Base-by-base conservation (phyloP, 257 asterid genomes). In the Linaria vulgaris region DNA sequence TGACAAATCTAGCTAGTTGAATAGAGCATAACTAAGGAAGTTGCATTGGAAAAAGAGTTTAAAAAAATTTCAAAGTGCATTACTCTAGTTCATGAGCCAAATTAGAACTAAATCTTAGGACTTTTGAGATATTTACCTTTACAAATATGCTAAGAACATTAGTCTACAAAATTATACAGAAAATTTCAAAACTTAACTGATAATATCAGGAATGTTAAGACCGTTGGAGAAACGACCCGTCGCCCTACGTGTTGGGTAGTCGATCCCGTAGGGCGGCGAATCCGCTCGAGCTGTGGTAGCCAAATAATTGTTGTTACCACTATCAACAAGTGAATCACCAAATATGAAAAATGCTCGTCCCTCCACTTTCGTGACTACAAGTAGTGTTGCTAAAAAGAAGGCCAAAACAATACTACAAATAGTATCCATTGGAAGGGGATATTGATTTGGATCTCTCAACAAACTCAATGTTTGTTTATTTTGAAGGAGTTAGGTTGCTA, bases 201-300 rank as follows among this genome's bases (percentile, higher is more conserved):
- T 79, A 0, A 85, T 61, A 64, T 85, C 94, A 1, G 89, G 87
- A 21, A 85, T 71, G 49, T 75, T 85, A n/a, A 62, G 69, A 61
- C 94, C 94, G 41, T 85, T 85, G 50, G 94, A 85, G 74, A 85
- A 85, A 0, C 94, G 94, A 0, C 94, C 94, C 1, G 87, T 76
- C 0, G 94, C 59, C 7, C 67, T 61, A n/a, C 73, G 81, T 2
- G 72, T 49, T 34, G 94, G 89, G 54, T 63, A 76, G 69, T 85
- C 94, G 24, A 85, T 69, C 24, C 94, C 94, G 6, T 85, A 82
- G 0, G 94, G 94, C 0, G 94, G 87, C 0, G 76, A 27, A 2
- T 85, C 89, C 0, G 94, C 94, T 0, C 89, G 89, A 31, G 94
- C 94, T 0, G 82, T 74, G 21, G 94, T 82, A 37, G 79, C 74